Conservation (phyloP, 1,139 yeast genomes). For the Insectozyma bohioensis region DNA sequence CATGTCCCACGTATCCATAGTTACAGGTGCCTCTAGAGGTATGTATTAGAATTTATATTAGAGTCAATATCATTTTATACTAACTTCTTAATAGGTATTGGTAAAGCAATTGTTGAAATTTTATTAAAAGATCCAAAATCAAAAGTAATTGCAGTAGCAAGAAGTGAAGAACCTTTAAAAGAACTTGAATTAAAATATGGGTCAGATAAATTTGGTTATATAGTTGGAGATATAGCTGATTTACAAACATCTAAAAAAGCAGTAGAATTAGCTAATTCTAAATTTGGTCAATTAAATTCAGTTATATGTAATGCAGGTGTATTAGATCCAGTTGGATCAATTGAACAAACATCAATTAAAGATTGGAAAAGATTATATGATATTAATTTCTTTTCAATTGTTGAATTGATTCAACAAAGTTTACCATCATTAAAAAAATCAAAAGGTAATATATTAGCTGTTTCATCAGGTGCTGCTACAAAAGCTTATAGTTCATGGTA, state of each 20-base stretch:
- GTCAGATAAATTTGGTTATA: constrained; percentile 47
- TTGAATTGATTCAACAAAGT: constrained; percentile 56
- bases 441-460: constrained; percentile 67
- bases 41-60: constrained; percentile 2
- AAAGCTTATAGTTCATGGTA: constrained; percentile 73
- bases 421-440: constrained; percentile 58
- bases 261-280: constrained; percentile 45
- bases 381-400: constrained; percentile 76
- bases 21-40: constrained; percentile 13
- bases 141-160: constrained; percentile 69
- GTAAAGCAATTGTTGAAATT: constrained; percentile 62
- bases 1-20: constrained; percentile 7
- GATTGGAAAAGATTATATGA: constrained; percentile 71
- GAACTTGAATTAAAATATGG: constrained; percentile 47
- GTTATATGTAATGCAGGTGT: constrained; percentile 87
- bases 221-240: constrained; percentile 70
- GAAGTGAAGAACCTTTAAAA: constrained; percentile 52
- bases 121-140: constrained; percentile 42
- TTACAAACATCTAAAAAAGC: constrained; percentile 34
- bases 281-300: constrained; percentile 66
- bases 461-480: constrained; percentile 83
- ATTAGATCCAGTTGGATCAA: constrained; percentile 69
- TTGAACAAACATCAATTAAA: constrained; percentile 48
- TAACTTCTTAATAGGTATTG: constrained; percentile 56
- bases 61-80: constrained; percentile 6